Evolutionary conservation across 768 basidiomycete species (phyloP).

Genomic region (Sporobolomyces pararoseus): DNA sequence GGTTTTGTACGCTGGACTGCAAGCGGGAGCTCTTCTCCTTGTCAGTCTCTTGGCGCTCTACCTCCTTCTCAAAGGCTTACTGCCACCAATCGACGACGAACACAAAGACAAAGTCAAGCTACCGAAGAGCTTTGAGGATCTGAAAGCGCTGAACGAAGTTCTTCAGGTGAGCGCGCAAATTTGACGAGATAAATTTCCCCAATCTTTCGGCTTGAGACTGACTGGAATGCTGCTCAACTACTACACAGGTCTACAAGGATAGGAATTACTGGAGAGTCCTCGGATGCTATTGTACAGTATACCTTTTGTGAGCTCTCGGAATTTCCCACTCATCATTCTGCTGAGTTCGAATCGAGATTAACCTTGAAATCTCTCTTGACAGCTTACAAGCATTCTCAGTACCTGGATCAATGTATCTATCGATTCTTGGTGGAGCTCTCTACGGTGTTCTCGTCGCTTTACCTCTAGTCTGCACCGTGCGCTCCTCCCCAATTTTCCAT

Average conservation of each 20-base stretch:
- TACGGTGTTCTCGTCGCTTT: conserved; percentile 85
- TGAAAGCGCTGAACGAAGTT: conserved; percentile 75
- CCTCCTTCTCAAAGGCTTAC: conserved; percentile 66
- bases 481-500: conserved; percentile 28
- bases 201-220: no score
- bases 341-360: not conserved
- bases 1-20: conserved; percentile 73
- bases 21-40: conserved; percentile 74
- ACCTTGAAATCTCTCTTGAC: conserved; percentile 6
- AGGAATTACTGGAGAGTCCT: conserved; percentile 81
- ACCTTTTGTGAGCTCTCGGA: conserved; percentile 55
- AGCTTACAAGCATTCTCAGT: conserved; percentile 95
- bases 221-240: no score
- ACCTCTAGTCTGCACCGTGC: conserved; percentile 75
- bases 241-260: conserved; percentile 74
- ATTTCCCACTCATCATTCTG: not conserved
- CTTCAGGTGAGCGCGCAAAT: conserved; percentile 62
- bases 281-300: conserved; percentile 79
- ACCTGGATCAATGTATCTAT: conserved; percentile 84
- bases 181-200: no score
- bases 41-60: conserved; percentile 67
- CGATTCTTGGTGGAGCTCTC: conserved; percentile 88
- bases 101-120: conserved; percentile 74
- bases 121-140: conserved; percentile 80
- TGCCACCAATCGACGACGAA: conserved; percentile 53